Percentiles rank a stretch among this genome's conserved stretches.
Conservation (phyloP, 805 yeast genomes). For the Phaffomyces antillensis region DNA sequence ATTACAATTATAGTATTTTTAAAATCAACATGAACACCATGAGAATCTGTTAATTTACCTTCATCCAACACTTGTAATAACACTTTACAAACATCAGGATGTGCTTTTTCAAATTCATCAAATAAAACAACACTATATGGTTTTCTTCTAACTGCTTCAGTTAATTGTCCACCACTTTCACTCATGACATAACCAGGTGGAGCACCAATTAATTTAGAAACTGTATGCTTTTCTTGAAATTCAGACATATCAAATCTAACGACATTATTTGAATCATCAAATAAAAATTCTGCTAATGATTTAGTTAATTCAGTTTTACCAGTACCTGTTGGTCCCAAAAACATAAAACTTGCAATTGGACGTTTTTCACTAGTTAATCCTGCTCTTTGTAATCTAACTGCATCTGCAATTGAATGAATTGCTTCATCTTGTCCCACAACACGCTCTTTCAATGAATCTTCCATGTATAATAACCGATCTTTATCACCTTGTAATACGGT, state of each 20-base stretch:
- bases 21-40: constrained; percentile 91
- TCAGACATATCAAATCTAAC: constrained; percentile 97
- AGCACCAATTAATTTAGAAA: constrained; percentile 89
- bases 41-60: constrained; percentile 90
- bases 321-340: constrained; percentile 97
- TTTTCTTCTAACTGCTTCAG: constrained; percentile 92
- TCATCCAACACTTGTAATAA: constrained; percentile 90
- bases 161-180: constrained; percentile 88
- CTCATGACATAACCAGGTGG: constrained; percentile 98
- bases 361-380: constrained; percentile 91
- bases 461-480: constrained; percentile 87
- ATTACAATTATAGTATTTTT: constrained; percentile 90
- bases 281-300: constrained; percentile 83
- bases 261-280: constrained; percentile 81
- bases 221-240: constrained; percentile 90
- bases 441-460: constrained; percentile 60
- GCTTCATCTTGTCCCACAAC: constrained; percentile 97
- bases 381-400: constrained; percentile 93
- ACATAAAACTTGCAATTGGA: constrained; percentile 95
- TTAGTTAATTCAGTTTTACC: constrained; percentile 97
- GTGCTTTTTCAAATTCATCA: constrained; percentile 97
- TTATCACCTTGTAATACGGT: constrained; percentile 91
- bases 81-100: constrained; percentile 88
- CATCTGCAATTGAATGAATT: constrained; percentile 80
- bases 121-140: constrained; percentile 90